Evolutionary conservation across 176 grass and related monocot species (phyloP), one percentile per base, ranked within the genome.

Genomic region (Canna indica): DNA sequence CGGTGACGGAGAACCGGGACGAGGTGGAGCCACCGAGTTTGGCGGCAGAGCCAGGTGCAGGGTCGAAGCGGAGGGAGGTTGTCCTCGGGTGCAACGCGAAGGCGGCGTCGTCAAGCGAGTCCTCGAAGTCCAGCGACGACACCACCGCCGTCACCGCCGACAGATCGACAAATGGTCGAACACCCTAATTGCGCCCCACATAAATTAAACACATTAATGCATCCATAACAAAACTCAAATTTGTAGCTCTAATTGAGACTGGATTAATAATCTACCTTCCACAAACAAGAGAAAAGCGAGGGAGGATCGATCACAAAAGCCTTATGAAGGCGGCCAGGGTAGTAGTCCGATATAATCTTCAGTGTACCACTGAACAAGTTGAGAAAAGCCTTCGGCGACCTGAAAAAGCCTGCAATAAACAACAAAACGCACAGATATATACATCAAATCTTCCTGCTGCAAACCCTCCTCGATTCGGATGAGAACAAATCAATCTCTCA

Each of bases 341-440:
- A 99, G 78, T 94, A 99, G 68, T 99, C 95, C 39, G 84, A 90
- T 48, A 99, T 78, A 67, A 94, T 85, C 83, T 99, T 99, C 78
- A 99, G 83, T 69, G 90, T 82, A 52, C 95, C 95, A 84, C 85
- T 85, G 30, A 94, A 76, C 16, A 99, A 71, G 84, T 87, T 99
- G 60, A 99, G 80, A 79, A 88, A 90, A 67, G 95, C 84, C 64
- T 87, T 94, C 60, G 85, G 84, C 33, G 95, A 99, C 69, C 82
- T 88, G 81, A 94, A 99, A 93, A 99, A 78, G 80, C 95, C 95
- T 99, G 89, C 82, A 45, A n/a, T 48, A 18, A 63, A 16, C 15
- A 17, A 64, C 10, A 33, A 33, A 16, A 32, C 15, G 29, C 45
- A 5, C 24, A 27, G 13, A 30, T 17, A 42, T 18, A 32, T 32